phyloP scores from a whole-genome alignment of 2,329 filamentous ascomycete genomes.

The Fusarium nodosum region DNA sequence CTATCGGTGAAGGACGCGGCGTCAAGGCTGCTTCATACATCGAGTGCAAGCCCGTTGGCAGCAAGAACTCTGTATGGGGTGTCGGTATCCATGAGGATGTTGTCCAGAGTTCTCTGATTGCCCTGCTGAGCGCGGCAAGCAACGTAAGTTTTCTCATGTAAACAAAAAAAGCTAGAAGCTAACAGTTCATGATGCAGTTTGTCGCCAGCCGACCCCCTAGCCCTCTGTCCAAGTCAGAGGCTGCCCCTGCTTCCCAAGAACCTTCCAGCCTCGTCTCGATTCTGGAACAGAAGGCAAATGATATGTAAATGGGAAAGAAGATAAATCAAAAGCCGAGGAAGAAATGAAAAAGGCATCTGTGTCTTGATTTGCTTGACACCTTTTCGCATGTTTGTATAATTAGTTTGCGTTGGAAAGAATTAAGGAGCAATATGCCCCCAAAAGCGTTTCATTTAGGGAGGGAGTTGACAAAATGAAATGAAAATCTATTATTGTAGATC shows the following conservation, averaged over 20 bases:
- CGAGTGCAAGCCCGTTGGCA: slow-evolving; percentile 80
- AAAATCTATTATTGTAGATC: background rate
- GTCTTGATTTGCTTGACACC: background rate
- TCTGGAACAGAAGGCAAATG: slow-evolving; percentile 36
- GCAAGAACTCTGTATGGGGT: slow-evolving; percentile 84
- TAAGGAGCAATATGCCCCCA: background rate
- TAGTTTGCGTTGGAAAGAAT: slow-evolving; percentile 2
- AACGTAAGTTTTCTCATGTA: slow-evolving; percentile 70
- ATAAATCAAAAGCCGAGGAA: background rate
- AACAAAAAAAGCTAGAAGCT: background rate
- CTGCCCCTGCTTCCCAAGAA: slow-evolving; percentile 11
- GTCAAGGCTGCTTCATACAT: slow-evolving; percentile 97
- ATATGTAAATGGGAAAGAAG: slow-evolving; percentile 12
- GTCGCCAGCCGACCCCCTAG: slow-evolving; percentile 31
- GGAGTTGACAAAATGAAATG: slow-evolving; percentile 7
- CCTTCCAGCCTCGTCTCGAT: slow-evolving; percentile 26
- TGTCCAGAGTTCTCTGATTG: slow-evolving; percentile 85
- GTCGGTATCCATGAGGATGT: slow-evolving; percentile 94
- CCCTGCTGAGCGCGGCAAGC: slow-evolving; percentile 85
- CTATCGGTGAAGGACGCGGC: slow-evolving; percentile 81
- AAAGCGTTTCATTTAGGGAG: background rate
- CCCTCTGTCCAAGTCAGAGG: slow-evolving; percentile 20
- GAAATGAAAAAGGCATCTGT: background rate
- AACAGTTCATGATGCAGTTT: slow-evolving; percentile 6
- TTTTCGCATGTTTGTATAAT: slow-evolving; percentile 21